A percentile compares a stretch with the other conserved stretches of the same genome.
phyloP scores from a whole-genome alignment of 345 rosid genomes.

The Turnera subulata region DNA sequence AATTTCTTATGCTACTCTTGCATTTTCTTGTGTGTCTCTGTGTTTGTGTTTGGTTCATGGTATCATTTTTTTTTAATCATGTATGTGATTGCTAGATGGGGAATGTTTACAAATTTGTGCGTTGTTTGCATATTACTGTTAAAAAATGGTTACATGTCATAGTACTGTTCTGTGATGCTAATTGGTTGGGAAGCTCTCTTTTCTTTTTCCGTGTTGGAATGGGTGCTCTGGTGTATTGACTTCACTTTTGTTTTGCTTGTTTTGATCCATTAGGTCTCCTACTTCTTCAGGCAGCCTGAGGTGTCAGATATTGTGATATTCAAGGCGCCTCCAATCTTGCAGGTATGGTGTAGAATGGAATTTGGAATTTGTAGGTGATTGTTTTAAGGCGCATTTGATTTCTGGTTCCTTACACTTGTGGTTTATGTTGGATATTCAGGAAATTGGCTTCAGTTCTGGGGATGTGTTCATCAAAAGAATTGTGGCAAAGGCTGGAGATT shows the following conservation, averaged over 20 bases:
- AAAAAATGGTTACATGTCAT: neutral
- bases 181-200: neutral
- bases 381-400: neutral
- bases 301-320: conserved; percentile 81
- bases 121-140: too few species aligned
- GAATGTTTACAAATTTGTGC: too few species aligned
- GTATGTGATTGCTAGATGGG: neutral
- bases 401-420: conserved; percentile 13
- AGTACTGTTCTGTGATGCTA: too few species aligned
- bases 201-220: neutral
- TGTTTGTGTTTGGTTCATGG: neutral
- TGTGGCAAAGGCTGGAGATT: conserved; percentile 87
- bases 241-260: conserved; percentile 1
- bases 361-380: neutral
- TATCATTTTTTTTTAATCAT: neutral
- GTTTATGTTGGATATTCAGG: conserved; percentile 35
- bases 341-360: conserved; percentile 32
- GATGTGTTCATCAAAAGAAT: conserved; percentile 87
- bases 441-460: conserved; percentile 52
- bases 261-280: conserved; percentile 56
- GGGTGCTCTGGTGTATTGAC: neutral
- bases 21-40: neutral
- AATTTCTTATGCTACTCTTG: neutral
- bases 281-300: conserved; percentile 73
- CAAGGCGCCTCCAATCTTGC: conserved; percentile 76